Percentiles rank a stretch among this genome's conserved stretches.
Conservation (phyloP, 768 basidiomycete species). For the Termitomyces sp. region DNA sequence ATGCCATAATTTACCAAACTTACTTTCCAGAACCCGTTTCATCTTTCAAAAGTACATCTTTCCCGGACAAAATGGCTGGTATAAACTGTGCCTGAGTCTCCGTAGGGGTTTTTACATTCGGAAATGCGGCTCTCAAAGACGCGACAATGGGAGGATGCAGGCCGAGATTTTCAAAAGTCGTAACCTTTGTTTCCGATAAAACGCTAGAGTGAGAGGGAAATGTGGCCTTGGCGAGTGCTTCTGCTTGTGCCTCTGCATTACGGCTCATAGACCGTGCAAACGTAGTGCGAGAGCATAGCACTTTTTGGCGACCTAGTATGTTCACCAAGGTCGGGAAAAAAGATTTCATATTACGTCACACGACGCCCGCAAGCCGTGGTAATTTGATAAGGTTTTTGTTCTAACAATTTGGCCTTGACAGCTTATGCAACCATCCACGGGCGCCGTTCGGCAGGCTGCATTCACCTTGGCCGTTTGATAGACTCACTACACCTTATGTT, state of each 20-base stretch:
- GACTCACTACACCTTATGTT: background rate
- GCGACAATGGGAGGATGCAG: slow-evolving; percentile 42
- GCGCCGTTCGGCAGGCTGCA: too few species aligned
- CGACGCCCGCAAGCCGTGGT: background rate
- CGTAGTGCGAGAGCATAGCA: slow-evolving; percentile 3
- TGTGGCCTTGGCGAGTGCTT: background rate
- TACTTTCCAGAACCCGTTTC: slow-evolving; percentile 80
- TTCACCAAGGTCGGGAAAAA: slow-evolving; percentile 15
- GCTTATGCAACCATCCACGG: too few species aligned
- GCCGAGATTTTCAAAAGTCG: slow-evolving; percentile 48
- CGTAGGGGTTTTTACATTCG: slow-evolving; percentile 54
- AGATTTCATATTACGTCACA: slow-evolving; percentile 19
- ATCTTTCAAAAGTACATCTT: slow-evolving; percentile 65
- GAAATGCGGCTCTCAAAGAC: slow-evolving; percentile 56
- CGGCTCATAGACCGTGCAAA: slow-evolving; percentile 19
- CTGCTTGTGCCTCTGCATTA: slow-evolving; percentile 18
- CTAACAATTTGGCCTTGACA: too few species aligned
- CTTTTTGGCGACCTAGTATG: slow-evolving; percentile 9
- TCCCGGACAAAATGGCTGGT: slow-evolving; percentile 48
- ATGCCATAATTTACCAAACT: slow-evolving; percentile 20
- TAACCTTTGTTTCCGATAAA: background rate
- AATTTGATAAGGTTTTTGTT: background rate
- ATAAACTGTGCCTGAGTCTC: slow-evolving; percentile 56
- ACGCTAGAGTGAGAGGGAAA: background rate
- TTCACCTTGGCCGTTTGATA: background rate